These are phyloP conservation scores for Dionaea muscipula DNA, from an alignment of 179 eudicot genomes.

Conservation along the genomic window DNA sequence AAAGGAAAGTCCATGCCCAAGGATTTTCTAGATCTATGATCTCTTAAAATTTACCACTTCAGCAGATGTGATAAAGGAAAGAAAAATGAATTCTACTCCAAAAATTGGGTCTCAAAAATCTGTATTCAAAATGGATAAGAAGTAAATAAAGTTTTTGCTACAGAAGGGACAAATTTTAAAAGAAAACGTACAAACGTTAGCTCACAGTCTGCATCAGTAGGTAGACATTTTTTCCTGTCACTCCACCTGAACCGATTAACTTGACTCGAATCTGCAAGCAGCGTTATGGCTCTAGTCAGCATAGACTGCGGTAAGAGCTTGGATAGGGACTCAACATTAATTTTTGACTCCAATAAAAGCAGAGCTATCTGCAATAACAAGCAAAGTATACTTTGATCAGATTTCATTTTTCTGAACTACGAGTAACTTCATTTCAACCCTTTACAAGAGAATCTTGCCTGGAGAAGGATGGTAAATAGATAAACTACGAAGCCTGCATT, in stretches of 20 bases:
- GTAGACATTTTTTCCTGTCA: constrained; percentile 50
- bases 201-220: constrained; percentile 58
- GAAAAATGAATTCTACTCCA: no score
- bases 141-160: no score
- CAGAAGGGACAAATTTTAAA: neutral
- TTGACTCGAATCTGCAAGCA: constrained; percentile 58
- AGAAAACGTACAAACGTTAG: constrained; percentile 43
- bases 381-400: neutral
- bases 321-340: constrained; percentile 42
- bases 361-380: constrained; percentile 47
- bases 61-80: no score
- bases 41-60: no score
- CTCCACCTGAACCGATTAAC: constrained; percentile 87
- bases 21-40: no score
- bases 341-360: constrained; percentile 58
- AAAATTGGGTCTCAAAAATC: no score
- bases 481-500: constrained; percentile 63
- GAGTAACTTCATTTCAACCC: neutral
- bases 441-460: constrained; percentile 33
- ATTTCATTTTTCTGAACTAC: no score
- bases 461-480: constrained; percentile 63
- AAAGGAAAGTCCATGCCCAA: no score
- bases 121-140: neutral
- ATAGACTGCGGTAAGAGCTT: constrained; percentile 82
- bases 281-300: constrained; percentile 52